These are phyloP conservation scores for Parastagonospora nodorum DNA, from an alignment of 2,329 filamentous ascomycete genomes.

Conservation along the genomic window DNA sequence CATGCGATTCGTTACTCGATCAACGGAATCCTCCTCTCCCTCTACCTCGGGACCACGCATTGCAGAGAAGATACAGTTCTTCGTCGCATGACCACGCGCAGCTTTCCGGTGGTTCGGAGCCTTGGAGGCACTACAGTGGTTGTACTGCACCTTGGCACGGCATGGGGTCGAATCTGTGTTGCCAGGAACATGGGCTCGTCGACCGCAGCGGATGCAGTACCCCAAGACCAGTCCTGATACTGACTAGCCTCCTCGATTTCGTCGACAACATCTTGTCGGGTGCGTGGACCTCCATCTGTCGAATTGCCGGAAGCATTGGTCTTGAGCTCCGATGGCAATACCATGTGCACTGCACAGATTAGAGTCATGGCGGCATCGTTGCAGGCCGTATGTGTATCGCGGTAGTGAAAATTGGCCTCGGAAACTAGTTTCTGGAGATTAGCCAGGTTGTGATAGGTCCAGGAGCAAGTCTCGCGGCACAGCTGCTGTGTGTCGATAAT, in stretches of 20 bases:
- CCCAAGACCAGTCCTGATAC: slow-evolving; percentile 4
- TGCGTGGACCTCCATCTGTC: neutral
- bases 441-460: neutral
- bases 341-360: slow-evolving; percentile 17
- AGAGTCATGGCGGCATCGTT: slow-evolving; percentile 22
- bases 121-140: neutral
- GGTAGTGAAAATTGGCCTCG: slow-evolving; percentile 6
- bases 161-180: neutral
- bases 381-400: slow-evolving; percentile 15
- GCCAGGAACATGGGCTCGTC: slow-evolving; percentile 1
- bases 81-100: neutral
- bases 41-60: neutral
- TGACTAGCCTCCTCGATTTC: slow-evolving; percentile 2
- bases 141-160: neutral
- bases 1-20: neutral
- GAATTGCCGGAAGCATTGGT: too few species aligned
- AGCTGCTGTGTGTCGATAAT: slow-evolving; percentile 19
- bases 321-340: neutral
- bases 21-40: neutral
- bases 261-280: slow-evolving; percentile 10
- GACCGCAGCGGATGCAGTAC: slow-evolving; percentile 10
- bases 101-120: slow-evolving; percentile 1
- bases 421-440: slow-evolving; percentile 6
- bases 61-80: slow-evolving; percentile 4
- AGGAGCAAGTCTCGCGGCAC: slow-evolving; percentile 5